These are phyloP conservation scores for Phoma sp. DNA, from an alignment of 2,329 filamentous ascomycete genomes.

Conservation along the genomic window DNA sequence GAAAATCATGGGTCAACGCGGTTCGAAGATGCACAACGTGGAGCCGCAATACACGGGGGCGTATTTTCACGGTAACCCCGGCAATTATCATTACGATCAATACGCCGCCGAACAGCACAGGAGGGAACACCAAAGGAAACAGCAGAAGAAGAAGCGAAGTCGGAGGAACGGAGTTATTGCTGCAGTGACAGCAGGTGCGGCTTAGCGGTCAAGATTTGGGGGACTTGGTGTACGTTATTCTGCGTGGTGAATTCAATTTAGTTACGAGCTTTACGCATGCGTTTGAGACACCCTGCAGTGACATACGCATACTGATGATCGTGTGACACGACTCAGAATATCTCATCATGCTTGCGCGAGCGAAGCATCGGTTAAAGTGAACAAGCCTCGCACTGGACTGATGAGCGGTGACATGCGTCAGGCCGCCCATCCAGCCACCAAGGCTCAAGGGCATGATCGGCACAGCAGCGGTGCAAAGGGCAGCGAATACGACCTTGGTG, in stretches of 20 bases:
- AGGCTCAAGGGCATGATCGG: not conserved
- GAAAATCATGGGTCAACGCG: slow-evolving; percentile 5
- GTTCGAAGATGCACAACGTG: slow-evolving; percentile 1
- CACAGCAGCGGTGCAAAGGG: not conserved
- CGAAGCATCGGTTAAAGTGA: not conserved
- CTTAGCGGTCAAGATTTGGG: not conserved
- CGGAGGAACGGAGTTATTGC: slow-evolving; percentile 3
- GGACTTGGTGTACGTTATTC: no score
- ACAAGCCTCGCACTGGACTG: not conserved
- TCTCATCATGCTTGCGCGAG: no score
- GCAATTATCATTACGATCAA: not conserved
- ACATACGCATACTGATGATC: no score
- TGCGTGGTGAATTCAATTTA: no score
- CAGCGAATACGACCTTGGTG: not conserved
- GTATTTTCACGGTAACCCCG: not conserved
- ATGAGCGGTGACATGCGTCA: not conserved
- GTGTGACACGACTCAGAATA: no score
- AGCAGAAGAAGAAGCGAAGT: slow-evolving; percentile 6
- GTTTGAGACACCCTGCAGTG: no score
- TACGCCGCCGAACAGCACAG: not conserved
- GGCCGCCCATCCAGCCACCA: not conserved
- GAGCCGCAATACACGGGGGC: not conserved
- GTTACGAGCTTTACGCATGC: no score
- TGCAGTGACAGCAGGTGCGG: slow-evolving; percentile 3
- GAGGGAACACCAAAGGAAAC: not conserved